Percentiles rank a stretch among this genome's conserved stretches.
These are phyloP conservation scores for Podospora comata DNA, from an alignment of 495 filamentous ascomycete species.

Conservation along the genomic window DNA sequence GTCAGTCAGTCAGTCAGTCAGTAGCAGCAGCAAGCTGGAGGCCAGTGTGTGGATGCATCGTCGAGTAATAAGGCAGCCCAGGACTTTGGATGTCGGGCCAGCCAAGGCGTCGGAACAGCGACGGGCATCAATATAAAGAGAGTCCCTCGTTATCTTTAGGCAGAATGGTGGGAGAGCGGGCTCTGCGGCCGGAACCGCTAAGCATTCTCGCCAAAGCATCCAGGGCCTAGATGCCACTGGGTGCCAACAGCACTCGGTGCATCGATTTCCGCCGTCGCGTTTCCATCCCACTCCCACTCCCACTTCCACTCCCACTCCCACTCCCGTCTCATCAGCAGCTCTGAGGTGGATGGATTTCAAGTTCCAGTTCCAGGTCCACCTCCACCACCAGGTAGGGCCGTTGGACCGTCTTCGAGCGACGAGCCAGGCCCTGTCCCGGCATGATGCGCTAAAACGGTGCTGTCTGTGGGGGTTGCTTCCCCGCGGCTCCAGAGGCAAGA, in stretches of 20 bases:
- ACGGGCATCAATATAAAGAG: constrained; percentile 25
- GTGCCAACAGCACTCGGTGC: constrained; percentile 15
- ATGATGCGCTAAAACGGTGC: neutral
- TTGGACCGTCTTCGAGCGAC: constrained; percentile 11
- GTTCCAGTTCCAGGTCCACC: too few relatives aligned
- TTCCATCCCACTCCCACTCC: too few relatives aligned
- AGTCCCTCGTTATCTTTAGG: constrained; percentile 15
- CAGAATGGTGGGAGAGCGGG: constrained; percentile 21
- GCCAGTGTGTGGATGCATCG: neutral
- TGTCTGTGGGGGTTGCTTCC: constrained; percentile 1
- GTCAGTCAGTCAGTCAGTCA: neutral
- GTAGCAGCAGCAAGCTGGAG: neutral
- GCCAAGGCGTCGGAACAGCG: constrained; percentile 26
- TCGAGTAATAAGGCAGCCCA: constrained; percentile 7
- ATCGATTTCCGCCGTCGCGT: constrained; percentile 16
- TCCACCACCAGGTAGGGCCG: constrained; percentile 5
- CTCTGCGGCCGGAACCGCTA: constrained; percentile 23
- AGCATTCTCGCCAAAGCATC: constrained; percentile 25
- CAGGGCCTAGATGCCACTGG: constrained; percentile 14
- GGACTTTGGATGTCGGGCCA: constrained; percentile 19
- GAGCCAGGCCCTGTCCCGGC: neutral
- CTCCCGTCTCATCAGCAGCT: too few relatives aligned
- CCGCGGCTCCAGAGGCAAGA: neutral
- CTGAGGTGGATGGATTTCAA: too few relatives aligned
- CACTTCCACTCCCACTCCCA: too few relatives aligned